Conservation (phyloP, 1,139 yeast species). For the Magnusiomyces fungicola region DNA sequence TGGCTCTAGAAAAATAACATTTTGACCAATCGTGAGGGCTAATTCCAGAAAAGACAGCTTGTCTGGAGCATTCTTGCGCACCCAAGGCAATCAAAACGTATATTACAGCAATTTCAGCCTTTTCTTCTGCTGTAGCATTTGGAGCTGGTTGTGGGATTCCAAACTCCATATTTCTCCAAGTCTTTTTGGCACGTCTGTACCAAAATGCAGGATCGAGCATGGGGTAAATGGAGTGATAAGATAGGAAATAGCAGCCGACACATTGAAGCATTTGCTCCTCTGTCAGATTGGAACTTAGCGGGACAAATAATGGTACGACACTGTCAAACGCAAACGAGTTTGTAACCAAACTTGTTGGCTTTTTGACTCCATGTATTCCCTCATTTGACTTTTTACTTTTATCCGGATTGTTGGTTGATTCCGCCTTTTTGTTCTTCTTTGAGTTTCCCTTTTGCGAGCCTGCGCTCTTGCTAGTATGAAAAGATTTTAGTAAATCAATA, state of each 20-base stretch:
- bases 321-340: neutral
- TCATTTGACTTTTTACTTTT: too few relatives aligned
- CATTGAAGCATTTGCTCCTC: conserved; percentile 24
- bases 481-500: neutral
- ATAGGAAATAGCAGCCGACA: conserved; percentile 16
- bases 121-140: conserved; percentile 7
- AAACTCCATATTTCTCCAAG: conserved; percentile 21
- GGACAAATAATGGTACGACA: neutral
- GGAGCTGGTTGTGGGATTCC: conserved; percentile 8
- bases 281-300: conserved; percentile 13
- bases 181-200: conserved; percentile 20
- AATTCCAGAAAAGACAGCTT: conserved; percentile 3
- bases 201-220: conserved; percentile 20
- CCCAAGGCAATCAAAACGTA: conserved; percentile 22
- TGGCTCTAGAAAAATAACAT: conserved; percentile 3
- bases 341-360: neutral
- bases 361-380: too few relatives aligned
- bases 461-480: too few relatives aligned
- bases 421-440: too few relatives aligned
- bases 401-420: too few relatives aligned
- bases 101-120: conserved; percentile 19
- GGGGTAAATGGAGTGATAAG: conserved; percentile 20
- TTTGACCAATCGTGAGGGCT: conserved; percentile 4
- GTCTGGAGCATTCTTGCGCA: conserved; percentile 8
- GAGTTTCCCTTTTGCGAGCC: too few relatives aligned